Base-by-base conservation (phyloP, 2,329 filamentous ascomycete species). In the Diaporthe capsici region DNA sequence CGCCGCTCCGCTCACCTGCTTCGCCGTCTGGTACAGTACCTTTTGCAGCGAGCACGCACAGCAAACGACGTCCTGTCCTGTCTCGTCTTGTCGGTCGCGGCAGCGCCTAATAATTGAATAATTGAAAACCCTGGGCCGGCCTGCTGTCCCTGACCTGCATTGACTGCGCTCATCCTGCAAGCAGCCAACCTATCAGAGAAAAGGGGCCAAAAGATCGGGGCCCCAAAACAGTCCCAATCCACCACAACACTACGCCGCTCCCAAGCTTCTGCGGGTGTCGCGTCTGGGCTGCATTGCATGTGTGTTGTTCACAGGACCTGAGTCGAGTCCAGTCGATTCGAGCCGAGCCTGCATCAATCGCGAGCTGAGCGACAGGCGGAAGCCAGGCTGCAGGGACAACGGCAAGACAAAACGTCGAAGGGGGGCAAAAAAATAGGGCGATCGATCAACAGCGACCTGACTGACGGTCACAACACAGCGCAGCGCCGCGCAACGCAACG, bases 221-320 rank as follows among this genome's bases (percentile, higher is more conserved):
- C 31, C 70, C 57, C 37, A 53, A 42, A 49, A 42, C 57, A 53
- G 34, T 70, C 49, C 65, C 65, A 58, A 39, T 53, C 71, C 71
- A 72, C 49, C 57, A 63, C 71, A 51, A 63, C 58, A 42, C 57
- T 53, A 51, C 71, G 44, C 57, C 34, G 44, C 44, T 72, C 57
- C 47, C 42, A 63, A 49, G 58, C 55, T 47, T 17, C 68, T 75
- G 67, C 73, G 73, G 73, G 73, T 75, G 73, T 75, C 73, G 73
- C 73, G 73, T 72, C 73, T 75, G 67, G 53, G 39, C 73, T 75
- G 73, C 73, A 75, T 70, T 71, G 51, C 53, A 71, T 73, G 71
- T 63, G 70, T 37, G 58, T 71, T 75, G 73, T 71, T 71, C 67
- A 57, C 53, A 42, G 37, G 57, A 37, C 53, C 73, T 75, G 51